Conservation (phyloP, 768 basidiomycete species). For the Tylopilus balloui region DNA sequence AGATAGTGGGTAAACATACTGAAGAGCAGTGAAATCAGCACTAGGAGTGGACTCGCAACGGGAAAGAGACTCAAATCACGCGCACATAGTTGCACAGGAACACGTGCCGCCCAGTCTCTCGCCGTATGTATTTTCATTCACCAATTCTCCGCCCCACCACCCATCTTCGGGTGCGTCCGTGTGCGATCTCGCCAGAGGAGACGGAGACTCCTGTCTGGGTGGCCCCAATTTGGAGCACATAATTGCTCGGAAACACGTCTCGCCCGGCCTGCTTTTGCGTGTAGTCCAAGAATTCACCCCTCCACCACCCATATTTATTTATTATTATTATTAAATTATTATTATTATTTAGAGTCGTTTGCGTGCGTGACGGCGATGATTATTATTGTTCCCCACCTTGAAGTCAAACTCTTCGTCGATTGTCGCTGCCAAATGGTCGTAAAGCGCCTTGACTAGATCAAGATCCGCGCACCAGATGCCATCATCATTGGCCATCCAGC, state of each 20-base stretch:
- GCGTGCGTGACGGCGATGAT: not conserved
- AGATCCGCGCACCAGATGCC: no score
- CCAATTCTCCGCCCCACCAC: conserved; percentile 91
- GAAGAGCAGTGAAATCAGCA: not conserved
- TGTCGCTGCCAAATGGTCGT: not conserved
- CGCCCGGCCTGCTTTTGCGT: not conserved
- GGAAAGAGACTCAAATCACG: conserved; percentile 36
- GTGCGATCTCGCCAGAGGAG: not conserved
- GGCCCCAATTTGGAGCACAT: not conserved
- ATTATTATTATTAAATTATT: no score
- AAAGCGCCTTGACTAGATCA: not conserved
- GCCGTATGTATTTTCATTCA: conserved; percentile 69
- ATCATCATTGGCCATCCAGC: no score
- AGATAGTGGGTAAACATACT: no score
- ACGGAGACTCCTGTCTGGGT: not conserved
- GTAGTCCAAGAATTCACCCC: not conserved
- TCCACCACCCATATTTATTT: no score
- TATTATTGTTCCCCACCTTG: not conserved
- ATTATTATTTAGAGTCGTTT: no score
- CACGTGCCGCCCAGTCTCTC: conserved; percentile 67
- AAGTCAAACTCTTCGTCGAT: not conserved
- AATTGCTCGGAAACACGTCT: not conserved
- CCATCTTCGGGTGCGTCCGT: conserved; percentile 89
- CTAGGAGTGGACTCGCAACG: not conserved
- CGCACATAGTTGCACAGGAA: conserved; percentile 90